phyloP scores from a whole-genome alignment of 2,329 filamentous ascomycete species.

The Botrytis paeoniae region DNA sequence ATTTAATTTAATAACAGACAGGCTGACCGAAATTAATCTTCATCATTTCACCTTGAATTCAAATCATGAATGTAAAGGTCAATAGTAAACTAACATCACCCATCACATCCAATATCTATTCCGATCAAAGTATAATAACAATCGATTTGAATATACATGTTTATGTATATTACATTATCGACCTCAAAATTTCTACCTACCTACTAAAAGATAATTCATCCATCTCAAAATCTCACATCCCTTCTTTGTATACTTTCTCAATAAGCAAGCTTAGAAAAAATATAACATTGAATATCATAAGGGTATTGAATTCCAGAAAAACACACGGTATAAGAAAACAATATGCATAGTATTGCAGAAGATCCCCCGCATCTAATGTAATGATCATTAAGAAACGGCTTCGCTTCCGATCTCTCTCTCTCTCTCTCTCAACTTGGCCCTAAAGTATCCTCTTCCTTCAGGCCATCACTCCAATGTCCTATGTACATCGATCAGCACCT shows the following conservation, averaged over 20 bases:
- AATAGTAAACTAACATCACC: no score
- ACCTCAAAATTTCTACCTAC: background rate
- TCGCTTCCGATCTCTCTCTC: background rate
- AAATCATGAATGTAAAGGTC: no score
- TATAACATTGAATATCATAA: background rate
- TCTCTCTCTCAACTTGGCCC: background rate
- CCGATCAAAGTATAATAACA: no score
- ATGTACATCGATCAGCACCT: conserved; percentile 3
- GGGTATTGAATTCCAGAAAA: background rate
- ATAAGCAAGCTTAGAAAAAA: background rate
- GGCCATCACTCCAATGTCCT: background rate
- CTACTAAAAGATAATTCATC: background rate
- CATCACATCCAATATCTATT: no score
- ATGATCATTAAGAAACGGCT: background rate
- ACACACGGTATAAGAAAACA: background rate
- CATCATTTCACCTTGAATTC: no score
- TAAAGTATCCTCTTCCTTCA: background rate
- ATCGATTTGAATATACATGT: no score
- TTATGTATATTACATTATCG: no score
- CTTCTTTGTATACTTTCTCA: background rate
- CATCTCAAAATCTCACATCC: background rate
- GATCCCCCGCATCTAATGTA: background rate
- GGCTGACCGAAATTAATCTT: no score
- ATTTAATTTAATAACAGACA: no score
- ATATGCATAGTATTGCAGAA: background rate